A percentile compares a stretch with the other conserved stretches of the same genome.
Evolutionary conservation across 148 eudicot genomes (phyloP).

Genomic region (Beta vulgaris): DNA sequence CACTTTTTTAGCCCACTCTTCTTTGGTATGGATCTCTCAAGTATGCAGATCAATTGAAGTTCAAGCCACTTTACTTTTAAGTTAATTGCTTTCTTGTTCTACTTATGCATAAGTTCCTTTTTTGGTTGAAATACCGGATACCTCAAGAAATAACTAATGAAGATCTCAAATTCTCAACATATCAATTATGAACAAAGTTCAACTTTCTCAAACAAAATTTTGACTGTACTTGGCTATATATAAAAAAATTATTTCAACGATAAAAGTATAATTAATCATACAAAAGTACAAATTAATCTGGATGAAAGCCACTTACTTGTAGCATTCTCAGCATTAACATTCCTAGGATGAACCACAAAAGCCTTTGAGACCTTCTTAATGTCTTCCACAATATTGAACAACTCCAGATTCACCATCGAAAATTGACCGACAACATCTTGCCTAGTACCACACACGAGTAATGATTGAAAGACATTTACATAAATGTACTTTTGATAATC

Average conservation of each 20-base stretch:
- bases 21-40: neutral
- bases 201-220: too few relatives aligned
- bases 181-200: too few relatives aligned
- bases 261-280: constrained; percentile 1
- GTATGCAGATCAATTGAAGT: neutral
- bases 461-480: neutral
- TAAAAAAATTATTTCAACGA: too few relatives aligned
- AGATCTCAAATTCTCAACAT: too few relatives aligned
- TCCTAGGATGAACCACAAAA: constrained; percentile 91
- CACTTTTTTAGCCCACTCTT: neutral
- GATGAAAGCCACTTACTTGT: constrained; percentile 46
- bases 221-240: too few relatives aligned
- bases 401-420: constrained; percentile 97
- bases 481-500: neutral
- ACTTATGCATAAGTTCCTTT: neutral
- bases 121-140: too few relatives aligned
- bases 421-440: constrained; percentile 82
- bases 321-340: constrained; percentile 89
- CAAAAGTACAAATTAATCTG: neutral
- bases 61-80: neutral
- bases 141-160: too few relatives aligned
- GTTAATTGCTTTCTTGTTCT: neutral
- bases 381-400: constrained; percentile 84
- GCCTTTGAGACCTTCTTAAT: constrained; percentile 94
- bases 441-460: constrained; percentile 43